A percentile compares a stretch with the other conserved stretches of the same genome.
phyloP scores from a whole-genome alignment of 1,139 yeast genomes.

The Geotrichum bryndzae region DNA sequence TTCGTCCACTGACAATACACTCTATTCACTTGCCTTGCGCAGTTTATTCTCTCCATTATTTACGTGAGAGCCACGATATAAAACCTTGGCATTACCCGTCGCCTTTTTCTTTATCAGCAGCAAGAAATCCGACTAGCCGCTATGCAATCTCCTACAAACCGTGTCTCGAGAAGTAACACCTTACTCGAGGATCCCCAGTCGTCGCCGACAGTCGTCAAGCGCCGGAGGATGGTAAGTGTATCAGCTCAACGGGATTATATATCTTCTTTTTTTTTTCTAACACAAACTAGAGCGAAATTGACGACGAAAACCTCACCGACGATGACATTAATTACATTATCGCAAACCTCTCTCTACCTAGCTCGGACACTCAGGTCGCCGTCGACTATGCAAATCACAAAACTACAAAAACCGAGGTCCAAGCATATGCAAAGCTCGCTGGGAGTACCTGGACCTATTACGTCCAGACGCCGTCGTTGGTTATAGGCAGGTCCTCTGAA shows the following conservation, averaged over 20 bases:
- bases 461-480: slow-evolving; percentile 70
- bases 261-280: not conserved
- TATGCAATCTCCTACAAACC: not conserved
- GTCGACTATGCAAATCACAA: slow-evolving; percentile 56
- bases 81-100: not conserved
- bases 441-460: slow-evolving; percentile 94
- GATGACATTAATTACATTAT: slow-evolving; percentile 30
- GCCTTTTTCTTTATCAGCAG: not conserved
- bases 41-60: not conserved
- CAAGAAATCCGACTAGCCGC: not conserved
- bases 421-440: slow-evolving; percentile 92
- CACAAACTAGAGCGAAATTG: not conserved
- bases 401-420: slow-evolving; percentile 76
- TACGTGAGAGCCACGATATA: not conserved
- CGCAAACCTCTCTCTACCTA: slow-evolving; percentile 42
- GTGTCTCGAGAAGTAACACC: not conserved
- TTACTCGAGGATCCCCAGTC: not conserved
- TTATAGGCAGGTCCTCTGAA: slow-evolving; percentile 82
- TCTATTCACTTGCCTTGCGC: not conserved
- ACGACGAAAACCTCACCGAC: not conserved
- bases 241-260: not conserved
- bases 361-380: slow-evolving; percentile 41
- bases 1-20: not conserved
- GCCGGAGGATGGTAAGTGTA: not conserved
- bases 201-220: not conserved